Evolutionary conservation across 2,329 filamentous ascomycete genomes (phyloP).

Genomic region (Immersiporthe knoxdaviesiana): DNA sequence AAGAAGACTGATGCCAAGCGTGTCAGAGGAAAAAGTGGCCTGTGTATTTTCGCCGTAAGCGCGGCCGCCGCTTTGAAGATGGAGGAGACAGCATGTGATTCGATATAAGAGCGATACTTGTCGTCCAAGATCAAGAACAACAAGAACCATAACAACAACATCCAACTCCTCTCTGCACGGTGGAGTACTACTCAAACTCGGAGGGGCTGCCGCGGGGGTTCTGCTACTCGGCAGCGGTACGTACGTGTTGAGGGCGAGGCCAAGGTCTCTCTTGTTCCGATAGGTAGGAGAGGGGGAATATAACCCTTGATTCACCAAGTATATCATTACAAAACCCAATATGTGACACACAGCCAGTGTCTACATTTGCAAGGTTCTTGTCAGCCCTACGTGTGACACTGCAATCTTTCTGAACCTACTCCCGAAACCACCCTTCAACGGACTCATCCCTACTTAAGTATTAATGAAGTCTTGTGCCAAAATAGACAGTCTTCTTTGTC

Average conservation of each 20-base stretch:
- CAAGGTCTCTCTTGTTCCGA: conserved; percentile 6
- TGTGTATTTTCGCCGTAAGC: too few species aligned
- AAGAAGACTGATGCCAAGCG: neutral
- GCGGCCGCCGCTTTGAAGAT: neutral
- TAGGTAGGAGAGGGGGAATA: neutral
- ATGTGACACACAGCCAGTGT: neutral
- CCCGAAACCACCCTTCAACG: neutral
- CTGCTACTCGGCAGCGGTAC: conserved; percentile 4
- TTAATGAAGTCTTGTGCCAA: too few species aligned
- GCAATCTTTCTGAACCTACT: too few species aligned
- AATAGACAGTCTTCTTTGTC: neutral
- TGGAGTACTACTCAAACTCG: neutral
- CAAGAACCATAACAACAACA: neutral
- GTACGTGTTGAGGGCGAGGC: conserved; percentile 8
- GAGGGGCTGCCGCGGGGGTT: conserved; percentile 2
- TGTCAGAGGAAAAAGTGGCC: neutral
- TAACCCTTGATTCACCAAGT: too few species aligned
- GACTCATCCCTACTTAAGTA: neutral
- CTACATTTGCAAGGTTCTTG: too few species aligned
- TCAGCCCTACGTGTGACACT: neutral
- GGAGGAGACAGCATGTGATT: neutral
- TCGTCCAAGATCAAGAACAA: neutral
- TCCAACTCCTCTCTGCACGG: neutral
- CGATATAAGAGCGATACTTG: neutral
- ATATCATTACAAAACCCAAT: too few species aligned